Conservation (phyloP, 1,284 basidiomycete species). For the Puccinia hordei region DNA sequence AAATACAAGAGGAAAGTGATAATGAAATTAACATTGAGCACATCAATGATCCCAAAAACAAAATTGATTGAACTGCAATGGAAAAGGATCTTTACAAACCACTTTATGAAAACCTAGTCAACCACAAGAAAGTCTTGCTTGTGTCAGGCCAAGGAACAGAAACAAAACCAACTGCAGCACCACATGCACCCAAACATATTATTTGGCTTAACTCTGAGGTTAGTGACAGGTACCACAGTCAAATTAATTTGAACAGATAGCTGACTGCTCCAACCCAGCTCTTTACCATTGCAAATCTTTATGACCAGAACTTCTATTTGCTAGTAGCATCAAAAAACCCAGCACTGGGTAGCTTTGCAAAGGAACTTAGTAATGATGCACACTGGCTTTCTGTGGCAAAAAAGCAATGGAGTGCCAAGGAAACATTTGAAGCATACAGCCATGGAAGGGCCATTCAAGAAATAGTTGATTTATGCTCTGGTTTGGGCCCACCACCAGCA, state of each 20-base stretch:
- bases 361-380: background rate
- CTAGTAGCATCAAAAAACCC: background rate
- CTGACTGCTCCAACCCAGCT: background rate
- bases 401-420: background rate
- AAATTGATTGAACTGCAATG: background rate
- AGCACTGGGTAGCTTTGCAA: background rate
- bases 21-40: background rate
- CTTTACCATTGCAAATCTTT: background rate
- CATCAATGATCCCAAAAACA: background rate
- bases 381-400: constrained; percentile 2
- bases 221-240: background rate
- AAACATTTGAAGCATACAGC: constrained; percentile 16
- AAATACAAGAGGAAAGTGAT: background rate
- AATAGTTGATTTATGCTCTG: background rate
- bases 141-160: background rate
- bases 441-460: constrained; percentile 19
- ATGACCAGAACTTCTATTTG: background rate
- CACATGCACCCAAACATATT: background rate
- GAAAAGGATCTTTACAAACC: background rate
- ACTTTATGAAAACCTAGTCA: constrained; percentile 1
- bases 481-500: background rate
- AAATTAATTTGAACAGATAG: background rate
- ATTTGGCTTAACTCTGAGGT: background rate
- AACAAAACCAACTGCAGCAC: no score
- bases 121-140: background rate